Evolutionary conservation across 768 basidiomycete species (phyloP).

Genomic region (Kwoniella europaea): DNA sequence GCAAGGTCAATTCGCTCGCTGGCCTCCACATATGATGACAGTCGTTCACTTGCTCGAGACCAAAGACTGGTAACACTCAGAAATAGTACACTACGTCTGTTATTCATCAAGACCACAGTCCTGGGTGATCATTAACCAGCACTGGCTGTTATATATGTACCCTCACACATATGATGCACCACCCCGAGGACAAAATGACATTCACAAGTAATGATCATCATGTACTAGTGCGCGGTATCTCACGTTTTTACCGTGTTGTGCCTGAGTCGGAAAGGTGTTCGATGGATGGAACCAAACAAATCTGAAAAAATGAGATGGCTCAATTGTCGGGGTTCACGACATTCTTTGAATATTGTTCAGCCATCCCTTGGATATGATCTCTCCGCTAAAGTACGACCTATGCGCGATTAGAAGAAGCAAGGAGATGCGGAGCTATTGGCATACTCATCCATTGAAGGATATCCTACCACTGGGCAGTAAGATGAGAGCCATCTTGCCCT

Average conservation of each 20-base stretch:
- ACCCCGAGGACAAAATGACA: not conserved
- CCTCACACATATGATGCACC: no score
- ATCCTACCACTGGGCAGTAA: not conserved
- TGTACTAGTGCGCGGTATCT: not conserved
- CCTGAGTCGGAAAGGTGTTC: slow-evolving; percentile 9
- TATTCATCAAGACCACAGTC: no score
- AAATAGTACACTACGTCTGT: no score
- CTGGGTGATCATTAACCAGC: no score
- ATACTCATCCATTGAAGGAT: not conserved
- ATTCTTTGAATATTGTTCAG: slow-evolving; percentile 5
- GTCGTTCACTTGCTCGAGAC: no score
- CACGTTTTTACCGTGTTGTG: not conserved
- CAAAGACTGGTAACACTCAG: no score
- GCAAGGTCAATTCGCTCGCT: no score
- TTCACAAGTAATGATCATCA: not conserved
- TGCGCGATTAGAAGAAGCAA: not conserved
- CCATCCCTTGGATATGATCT: not conserved
- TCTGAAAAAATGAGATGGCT: slow-evolving; percentile 17
- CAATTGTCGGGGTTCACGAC: slow-evolving; percentile 6
- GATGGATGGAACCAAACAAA: slow-evolving; percentile 25
- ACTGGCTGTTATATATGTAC: no score
- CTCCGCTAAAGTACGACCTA: no score
- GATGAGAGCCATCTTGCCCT: slow-evolving; percentile 13
- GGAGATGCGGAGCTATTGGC: not conserved
- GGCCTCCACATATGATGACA: no score